Conservation (phyloP, 257 asterid genomes). For the Solanum megistacrolobum region DNA sequence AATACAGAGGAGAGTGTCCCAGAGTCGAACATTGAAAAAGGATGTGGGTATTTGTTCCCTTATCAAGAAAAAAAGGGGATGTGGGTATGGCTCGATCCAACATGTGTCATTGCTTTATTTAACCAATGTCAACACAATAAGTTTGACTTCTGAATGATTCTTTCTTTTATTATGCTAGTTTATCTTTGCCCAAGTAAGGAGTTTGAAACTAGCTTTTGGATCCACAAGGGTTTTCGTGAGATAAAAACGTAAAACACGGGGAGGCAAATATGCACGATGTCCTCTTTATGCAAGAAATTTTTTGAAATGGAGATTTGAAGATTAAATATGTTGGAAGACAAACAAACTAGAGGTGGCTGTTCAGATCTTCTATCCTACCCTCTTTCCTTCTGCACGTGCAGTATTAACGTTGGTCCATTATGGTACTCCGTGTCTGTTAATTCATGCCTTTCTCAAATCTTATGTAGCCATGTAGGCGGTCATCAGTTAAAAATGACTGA, state of each 20-base stretch:
- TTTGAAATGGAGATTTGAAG: neutral
- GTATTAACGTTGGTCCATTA: neutral
- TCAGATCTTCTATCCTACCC: neutral
- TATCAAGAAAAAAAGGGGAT: neutral
- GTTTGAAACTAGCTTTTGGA: neutral
- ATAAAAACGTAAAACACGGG: neutral
- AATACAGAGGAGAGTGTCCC: neutral
- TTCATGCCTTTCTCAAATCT: neutral
- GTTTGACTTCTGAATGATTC: neutral
- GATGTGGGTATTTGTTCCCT: neutral
- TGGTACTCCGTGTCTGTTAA: neutral
- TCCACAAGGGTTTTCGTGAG: neutral
- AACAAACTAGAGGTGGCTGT: neutral
- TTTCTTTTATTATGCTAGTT: neutral
- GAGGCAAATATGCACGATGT: neutral
- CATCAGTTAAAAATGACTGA: neutral
- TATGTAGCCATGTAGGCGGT: neutral
- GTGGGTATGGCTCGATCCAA: neutral
- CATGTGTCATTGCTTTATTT: neutral
- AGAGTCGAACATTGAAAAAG: neutral
- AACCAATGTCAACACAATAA: neutral
- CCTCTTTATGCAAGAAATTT: neutral
- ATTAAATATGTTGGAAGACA: neutral
- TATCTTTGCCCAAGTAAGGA: neutral
- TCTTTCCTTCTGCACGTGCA: neutral